Evolutionary conservation across 2,329 filamentous ascomycete genomes (phyloP).

Genomic region (Lecanicillium sp.): DNA sequence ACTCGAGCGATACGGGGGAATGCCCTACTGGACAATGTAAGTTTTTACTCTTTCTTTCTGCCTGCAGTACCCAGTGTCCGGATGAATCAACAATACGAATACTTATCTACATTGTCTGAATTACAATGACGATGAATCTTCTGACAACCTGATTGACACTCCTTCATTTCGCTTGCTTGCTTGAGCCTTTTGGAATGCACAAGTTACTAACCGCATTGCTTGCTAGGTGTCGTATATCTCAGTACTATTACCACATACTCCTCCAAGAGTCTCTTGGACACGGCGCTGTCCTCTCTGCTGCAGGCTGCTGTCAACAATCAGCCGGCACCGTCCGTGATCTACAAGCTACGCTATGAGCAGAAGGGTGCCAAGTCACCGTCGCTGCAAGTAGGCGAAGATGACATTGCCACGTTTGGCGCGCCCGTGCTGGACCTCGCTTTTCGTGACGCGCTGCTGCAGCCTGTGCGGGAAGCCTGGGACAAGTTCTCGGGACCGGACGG

Average conservation of each 20-base stretch:
- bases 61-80: conserved; percentile 44
- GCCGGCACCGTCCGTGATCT: conserved; percentile 34
- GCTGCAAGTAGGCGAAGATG: conserved; percentile 28
- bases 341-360: conserved; percentile 53
- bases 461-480: conserved; percentile 66
- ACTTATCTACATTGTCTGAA: conserved; percentile 99
- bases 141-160: conserved; percentile 78
- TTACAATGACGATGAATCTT: conserved; percentile 77
- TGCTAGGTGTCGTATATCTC: conserved; percentile 29
- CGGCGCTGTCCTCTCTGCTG: conserved; percentile 38
- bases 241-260: conserved; percentile 29
- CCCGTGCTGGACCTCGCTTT: conserved; percentile 63
- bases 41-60: conserved; percentile 35
- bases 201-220: conserved; percentile 27
- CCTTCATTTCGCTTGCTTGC: conserved; percentile 17
- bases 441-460: conserved; percentile 61
- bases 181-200: conserved; percentile 9
- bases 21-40: conserved; percentile 86
- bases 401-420: conserved; percentile 51
- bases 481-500: conserved; percentile 48
- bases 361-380: conserved; percentile 23
- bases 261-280: conserved; percentile 32
- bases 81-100: conserved; percentile 80
- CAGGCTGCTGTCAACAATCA: conserved; percentile 24
- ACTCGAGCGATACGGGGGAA: conserved; percentile 89